Evolutionary conservation across 2,329 filamentous ascomycete species (phyloP).

Genomic region (Leptographium procerum): DNA sequence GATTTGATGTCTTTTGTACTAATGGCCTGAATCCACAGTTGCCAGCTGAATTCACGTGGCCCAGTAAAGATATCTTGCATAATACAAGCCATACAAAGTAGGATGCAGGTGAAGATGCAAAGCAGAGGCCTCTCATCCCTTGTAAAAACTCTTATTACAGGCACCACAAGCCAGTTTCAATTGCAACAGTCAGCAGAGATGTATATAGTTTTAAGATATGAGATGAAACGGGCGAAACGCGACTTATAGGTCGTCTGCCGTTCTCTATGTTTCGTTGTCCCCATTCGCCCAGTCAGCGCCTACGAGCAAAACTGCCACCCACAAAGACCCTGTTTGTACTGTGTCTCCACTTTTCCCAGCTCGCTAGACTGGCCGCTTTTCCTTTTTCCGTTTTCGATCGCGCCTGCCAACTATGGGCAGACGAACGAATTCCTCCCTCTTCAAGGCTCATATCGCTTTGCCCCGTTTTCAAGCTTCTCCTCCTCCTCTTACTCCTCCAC

Average conservation of each 20-base stretch:
- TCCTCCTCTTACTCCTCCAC: neutral
- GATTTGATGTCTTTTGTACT: too few species aligned
- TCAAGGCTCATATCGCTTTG: neutral
- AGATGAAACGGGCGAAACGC: neutral
- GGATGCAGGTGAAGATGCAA: neutral
- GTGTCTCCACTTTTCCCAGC: neutral
- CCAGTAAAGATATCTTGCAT: too few species aligned
- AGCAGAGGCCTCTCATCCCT: neutral
- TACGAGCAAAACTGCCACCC: neutral
- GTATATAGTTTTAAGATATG: too few species aligned
- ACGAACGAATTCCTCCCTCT: neutral
- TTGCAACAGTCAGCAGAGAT: neutral
- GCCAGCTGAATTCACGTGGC: too few species aligned
- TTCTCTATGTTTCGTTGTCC: too few species aligned
- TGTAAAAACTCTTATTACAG: too few species aligned
- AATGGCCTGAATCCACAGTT: too few species aligned
- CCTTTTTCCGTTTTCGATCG: conserved; percentile 2
- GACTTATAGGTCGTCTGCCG: neutral
- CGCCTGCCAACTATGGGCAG: conserved; percentile 2
- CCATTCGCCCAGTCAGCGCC: neutral
- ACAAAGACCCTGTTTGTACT: neutral
- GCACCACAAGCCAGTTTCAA: neutral
- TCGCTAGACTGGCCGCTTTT: conserved; percentile 3
- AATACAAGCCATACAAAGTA: too few species aligned
- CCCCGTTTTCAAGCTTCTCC: neutral